Base-by-base conservation (phyloP, 805 yeast species). In the Candida montana region DNA sequence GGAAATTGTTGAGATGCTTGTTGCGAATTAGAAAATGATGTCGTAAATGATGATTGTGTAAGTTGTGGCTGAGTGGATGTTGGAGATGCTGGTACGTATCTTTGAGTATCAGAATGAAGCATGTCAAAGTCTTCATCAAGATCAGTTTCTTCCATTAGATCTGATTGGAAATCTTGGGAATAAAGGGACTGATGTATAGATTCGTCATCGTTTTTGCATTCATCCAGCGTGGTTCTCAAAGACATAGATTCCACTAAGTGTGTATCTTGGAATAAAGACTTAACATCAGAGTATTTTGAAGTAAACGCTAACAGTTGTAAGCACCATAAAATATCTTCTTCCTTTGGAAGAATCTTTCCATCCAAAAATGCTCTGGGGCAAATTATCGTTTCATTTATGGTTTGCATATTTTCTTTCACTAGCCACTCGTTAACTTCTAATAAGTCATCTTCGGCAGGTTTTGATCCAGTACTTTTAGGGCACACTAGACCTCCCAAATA, bases 291-390 rank as follows among this genome's bases (percentile, higher is more conserved):
- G 55, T 93, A 91, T 62, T 91, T 91, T 5, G 97, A 89, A 32
- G 90, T 86, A 61, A 89, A 91, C 12, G 98, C 98, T 38, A 93
- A 63, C 17, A 93, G 71, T 61, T 91, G 98, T 40, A 91, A 68
- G 4, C 95, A 83, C 96, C 96, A 89, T 29, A 88, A 81, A 15
- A 91, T 86, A 57, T 91, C 99, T 58, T 91, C 97, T 48, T 86
- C 95, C 42, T 87, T 75, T 2, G 97, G 97, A 6, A 89, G 74
- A n/a, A 90, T 72, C 18, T 81, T 78, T 2, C 95, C 95, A 32
- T 83, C 64, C 35, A 68, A 61, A 52, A 80, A 80, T 19, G 63
- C 62, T 39, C 87, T 67, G 18, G 85, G 85, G 2, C 65, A 59
- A 7, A 64, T 51, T 8, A 66, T 59, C 1, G 46, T 57, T 48